phyloP scores from a whole-genome alignment of 2,329 filamentous ascomycete genomes.

The Alternaria burnsii region DNA sequence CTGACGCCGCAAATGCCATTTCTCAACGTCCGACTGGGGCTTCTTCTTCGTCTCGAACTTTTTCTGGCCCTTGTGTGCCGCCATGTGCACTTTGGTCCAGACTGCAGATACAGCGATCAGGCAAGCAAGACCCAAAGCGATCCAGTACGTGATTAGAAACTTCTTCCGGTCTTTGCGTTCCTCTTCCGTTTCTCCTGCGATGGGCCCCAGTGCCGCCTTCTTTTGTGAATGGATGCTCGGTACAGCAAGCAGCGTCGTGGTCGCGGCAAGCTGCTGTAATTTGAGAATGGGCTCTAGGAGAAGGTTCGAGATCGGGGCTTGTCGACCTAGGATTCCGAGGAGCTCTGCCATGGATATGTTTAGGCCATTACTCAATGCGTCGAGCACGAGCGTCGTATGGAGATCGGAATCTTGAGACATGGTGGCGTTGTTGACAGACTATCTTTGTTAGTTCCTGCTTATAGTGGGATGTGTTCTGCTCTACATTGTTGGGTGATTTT shows the following conservation, averaged over 20 bases:
- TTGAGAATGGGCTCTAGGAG: constrained; percentile 6
- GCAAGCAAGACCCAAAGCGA: neutral
- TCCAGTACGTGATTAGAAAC: constrained; percentile 3
- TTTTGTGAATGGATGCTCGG: neutral
- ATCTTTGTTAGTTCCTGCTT: neutral
- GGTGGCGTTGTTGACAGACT: neutral
- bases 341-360: constrained; percentile 12
- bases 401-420: constrained; percentile 4
- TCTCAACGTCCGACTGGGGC: constrained; percentile 10
- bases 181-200: neutral
- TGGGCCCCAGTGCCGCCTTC: neutral
- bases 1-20: constrained; percentile 4
- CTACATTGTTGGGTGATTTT: neutral
- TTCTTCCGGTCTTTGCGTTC: neutral
- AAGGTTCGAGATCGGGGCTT: constrained; percentile 12
- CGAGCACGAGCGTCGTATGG: constrained; percentile 9
- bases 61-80: neutral
- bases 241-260: neutral
- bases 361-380: constrained; percentile 7
- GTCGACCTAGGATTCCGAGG: constrained; percentile 1
- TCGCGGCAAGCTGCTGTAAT: neutral
- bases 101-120: neutral
- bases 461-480: neutral
- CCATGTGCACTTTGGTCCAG: constrained; percentile 6
- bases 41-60: neutral